Evolutionary conservation across 306 rosid species (phyloP), one percentile per base, ranked within the genome.

Genomic region (Cyclanthera cordifolia): DNA sequence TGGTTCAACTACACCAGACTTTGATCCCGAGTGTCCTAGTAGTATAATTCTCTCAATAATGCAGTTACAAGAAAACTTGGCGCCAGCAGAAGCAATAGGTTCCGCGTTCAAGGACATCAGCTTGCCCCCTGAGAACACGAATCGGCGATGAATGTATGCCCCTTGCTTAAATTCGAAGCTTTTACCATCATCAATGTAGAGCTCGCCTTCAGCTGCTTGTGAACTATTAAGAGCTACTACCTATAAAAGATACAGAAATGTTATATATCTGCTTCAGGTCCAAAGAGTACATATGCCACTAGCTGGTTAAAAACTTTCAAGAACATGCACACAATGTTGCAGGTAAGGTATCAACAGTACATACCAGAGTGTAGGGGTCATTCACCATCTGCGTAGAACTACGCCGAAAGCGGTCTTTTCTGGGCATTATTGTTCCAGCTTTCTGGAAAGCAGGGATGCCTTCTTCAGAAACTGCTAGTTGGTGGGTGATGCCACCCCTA

Each of bases 311-410:
- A n/a, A 59, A 57, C 63, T 41, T 39, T n/a, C n/a, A n/a, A n/a
- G n/a, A n/a, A n/a, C n/a, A n/a, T n/a, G n/a, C n/a, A n/a, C n/a
- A n/a, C n/a, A n/a, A n/a, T n/a, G n/a, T n/a, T n/a, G n/a, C n/a
- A 27, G 21, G 20, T 49, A 75, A 17, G 56, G 59, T 46, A 70
- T 50, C 23, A 71, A n/a, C n/a, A 77, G 67, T 67, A 75, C 86
- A 45, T 87, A 93, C 99, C 94, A 93, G 85, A 66, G 95, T 90
- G 74, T 75, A 90, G 17, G 99, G 99, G 87, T 93, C 99, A 30
- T 93, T 86, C 19, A 69, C 75, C 99, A 90, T 93, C 83, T 86
- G 99, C 14, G 95, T 86, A 75, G 99, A 87, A 84, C 99, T 90
- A 73, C 95, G 87, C 60, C 99, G 91, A 61, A 83, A 82, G n/a